Percentiles rank a stretch among this genome's conserved stretches.
Evolutionary conservation across 306 rosid genomes (phyloP).

Genomic region (Rosa rugosa): DNA sequence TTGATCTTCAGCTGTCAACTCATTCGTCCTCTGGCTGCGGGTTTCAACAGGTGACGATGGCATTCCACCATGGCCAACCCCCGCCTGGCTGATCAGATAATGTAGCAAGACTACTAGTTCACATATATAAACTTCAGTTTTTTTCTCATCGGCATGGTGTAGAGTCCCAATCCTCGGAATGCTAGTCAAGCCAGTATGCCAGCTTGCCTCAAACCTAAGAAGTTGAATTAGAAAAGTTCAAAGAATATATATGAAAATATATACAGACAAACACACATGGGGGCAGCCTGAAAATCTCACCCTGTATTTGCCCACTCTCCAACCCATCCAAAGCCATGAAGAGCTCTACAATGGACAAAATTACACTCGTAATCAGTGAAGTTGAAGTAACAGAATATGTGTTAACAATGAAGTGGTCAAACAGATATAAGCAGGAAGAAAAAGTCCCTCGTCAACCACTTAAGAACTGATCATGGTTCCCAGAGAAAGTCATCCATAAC

Average conservation of each 20-base stretch:
- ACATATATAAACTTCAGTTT: conserved; percentile 67
- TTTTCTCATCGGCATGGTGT: conserved; percentile 73
- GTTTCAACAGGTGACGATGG: conserved; percentile 70
- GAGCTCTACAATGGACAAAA: conserved; percentile 56
- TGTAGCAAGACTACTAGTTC: conserved; percentile 80
- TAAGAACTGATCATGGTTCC: background rate
- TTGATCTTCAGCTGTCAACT: conserved; percentile 64
- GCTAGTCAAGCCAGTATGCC: conserved; percentile 47
- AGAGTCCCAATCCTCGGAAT: conserved; percentile 69
- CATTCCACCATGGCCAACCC: conserved; percentile 50
- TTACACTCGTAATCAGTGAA: conserved; percentile 20
- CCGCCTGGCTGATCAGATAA: conserved; percentile 66
- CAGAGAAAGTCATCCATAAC: background rate
- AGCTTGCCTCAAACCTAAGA: conserved; percentile 58
- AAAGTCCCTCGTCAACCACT: background rate
- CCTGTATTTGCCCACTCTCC: conserved; percentile 89
- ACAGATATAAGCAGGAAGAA: background rate
- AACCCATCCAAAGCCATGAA: conserved; percentile 89
- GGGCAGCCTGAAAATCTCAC: conserved; percentile 37
- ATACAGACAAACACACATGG: background rate
- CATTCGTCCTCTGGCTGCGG: conserved; percentile 44
- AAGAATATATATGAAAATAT: conserved; percentile 16
- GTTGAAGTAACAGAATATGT: background rate
- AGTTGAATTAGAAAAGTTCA: conserved; percentile 7
- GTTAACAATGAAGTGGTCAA: background rate